These are phyloP conservation scores for Metarhizium anisopliae DNA, from an alignment of 2,329 filamentous ascomycete genomes.

Conservation along the genomic window DNA sequence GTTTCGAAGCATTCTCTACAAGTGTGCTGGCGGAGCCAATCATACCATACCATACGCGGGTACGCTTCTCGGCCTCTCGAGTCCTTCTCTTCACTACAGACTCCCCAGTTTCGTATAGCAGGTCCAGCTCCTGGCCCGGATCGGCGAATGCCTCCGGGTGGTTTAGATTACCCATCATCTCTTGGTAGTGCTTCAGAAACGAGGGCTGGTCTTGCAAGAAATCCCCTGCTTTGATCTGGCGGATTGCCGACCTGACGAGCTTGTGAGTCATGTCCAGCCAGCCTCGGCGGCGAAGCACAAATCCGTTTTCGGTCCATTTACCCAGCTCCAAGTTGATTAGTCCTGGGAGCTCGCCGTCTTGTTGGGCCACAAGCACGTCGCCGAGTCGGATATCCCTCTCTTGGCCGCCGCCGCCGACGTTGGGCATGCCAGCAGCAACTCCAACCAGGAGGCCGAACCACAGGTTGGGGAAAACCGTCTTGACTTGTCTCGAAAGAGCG, in stretches of 20 bases:
- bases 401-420: conserved; percentile 11
- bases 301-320: conserved; percentile 12
- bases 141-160: not conserved
- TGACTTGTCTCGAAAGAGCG: conserved; percentile 24
- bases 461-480: conserved; percentile 25
- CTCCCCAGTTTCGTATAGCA: not conserved
- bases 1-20: conserved; percentile 16
- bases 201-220: not conserved
- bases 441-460: conserved; percentile 30
- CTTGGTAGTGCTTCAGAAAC: not conserved
- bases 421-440: conserved; percentile 26
- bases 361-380: conserved; percentile 22
- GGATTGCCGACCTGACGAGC: not conserved
- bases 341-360: conserved; percentile 12
- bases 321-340: conserved; percentile 21
- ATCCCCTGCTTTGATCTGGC: not conserved
- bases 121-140: not conserved
- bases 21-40: conserved; percentile 6
- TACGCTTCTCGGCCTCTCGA: not conserved
- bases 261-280: not conserved
- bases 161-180: not conserved
- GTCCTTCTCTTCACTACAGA: not conserved
- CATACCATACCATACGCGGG: not conserved
- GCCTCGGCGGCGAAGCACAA: not conserved
- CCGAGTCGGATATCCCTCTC: conserved; percentile 24